phyloP scores from a whole-genome alignment of 495 filamentous ascomycete genomes.

The Trichoderma erinaceum region DNA sequence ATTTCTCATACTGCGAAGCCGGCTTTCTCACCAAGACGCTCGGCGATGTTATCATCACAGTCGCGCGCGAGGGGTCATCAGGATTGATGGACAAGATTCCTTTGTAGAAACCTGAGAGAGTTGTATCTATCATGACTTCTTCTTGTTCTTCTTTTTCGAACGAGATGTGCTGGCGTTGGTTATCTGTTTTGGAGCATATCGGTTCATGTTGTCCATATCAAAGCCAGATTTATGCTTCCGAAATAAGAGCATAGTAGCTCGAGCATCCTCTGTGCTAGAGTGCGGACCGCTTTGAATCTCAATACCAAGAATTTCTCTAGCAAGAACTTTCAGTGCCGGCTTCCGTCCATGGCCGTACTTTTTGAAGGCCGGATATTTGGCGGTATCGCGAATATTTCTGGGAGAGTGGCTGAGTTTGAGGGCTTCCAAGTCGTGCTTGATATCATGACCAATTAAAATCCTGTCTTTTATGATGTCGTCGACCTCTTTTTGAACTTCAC shows the following conservation, averaged over 20 bases:
- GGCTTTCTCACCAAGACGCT: conserved; percentile 64
- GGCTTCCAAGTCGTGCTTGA: conserved; percentile 76
- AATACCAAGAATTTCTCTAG: conserved; percentile 68
- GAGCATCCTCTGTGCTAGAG: conserved; percentile 74
- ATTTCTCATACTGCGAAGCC: conserved; percentile 67
- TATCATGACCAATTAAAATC: conserved; percentile 83
- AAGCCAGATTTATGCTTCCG: conserved; percentile 73
- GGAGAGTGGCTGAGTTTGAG: conserved; percentile 70
- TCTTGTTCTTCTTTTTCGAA: conserved; percentile 34
- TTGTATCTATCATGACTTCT: conserved; percentile 18
- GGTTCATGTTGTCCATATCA: conserved; percentile 67
- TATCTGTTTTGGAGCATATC: conserved; percentile 46
- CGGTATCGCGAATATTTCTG: conserved; percentile 76
- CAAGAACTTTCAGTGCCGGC: conserved; percentile 69
- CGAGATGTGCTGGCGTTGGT: conserved; percentile 23
- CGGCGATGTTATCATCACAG: conserved; percentile 61
- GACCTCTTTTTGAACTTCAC: conserved; percentile 67
- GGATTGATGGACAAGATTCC: conserved; percentile 64
- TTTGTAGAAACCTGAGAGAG: conserved; percentile 29
- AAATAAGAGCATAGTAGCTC: conserved; percentile 83
- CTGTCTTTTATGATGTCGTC: conserved; percentile 63
- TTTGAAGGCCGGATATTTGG: conserved; percentile 64
- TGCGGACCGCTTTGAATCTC: conserved; percentile 75
- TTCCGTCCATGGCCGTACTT: conserved; percentile 70
- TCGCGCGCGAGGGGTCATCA: conserved; percentile 59